Evolutionary conservation across 1,139 yeast species (phyloP), one percentile per base, ranked within the genome.

Genomic region (Lodderomyces jiufengensis): DNA sequence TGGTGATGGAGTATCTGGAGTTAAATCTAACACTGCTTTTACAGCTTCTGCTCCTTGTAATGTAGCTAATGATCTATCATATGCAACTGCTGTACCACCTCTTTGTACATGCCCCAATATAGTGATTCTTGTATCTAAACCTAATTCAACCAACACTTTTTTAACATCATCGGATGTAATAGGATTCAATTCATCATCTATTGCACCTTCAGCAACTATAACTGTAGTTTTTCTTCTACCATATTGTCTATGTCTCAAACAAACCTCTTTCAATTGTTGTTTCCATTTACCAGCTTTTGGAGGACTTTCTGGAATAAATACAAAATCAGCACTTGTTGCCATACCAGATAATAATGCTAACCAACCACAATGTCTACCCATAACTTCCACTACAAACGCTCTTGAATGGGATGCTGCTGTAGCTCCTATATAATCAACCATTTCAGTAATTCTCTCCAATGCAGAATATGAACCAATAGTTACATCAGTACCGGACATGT

Each of bases 281-380:
- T 75, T 75, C 97, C 97, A 88, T 43, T 71, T 65, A 24, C 64
- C 61, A 11, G 79, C 75, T 49, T 68, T 66, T 23, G 86, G 88
- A 29, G 87, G 96, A 55, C 80, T 78, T 62, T 92, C 98, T 22
- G 98, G 98, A 48, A 92, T 84, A 53, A 92, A 81, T 40, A 90
- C 83, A 56, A 78, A 90, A 63, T 92, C 98, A 9, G 98, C 97
- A 46, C 95, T 86, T 25, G 96, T 85, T 24, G 97, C 86, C 47
- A 90, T 78, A 50, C 97, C 97, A 12, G 97, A 90, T 94, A 88
- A 84, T 48, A 92, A 73, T 2, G 95, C 97, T 50, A 92, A 75
- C 98, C 98, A 92, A 44, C 98, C 98, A 70, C 98, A 92, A 63
- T 92, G 95, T 59, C 98, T 80, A 40, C 98, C 98, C 98, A 92